Percentiles rank a stretch among this genome's conserved stretches.
Evolutionary conservation across 495 filamentous ascomycete species (phyloP).

Genomic region (Trichoderma virens): DNA sequence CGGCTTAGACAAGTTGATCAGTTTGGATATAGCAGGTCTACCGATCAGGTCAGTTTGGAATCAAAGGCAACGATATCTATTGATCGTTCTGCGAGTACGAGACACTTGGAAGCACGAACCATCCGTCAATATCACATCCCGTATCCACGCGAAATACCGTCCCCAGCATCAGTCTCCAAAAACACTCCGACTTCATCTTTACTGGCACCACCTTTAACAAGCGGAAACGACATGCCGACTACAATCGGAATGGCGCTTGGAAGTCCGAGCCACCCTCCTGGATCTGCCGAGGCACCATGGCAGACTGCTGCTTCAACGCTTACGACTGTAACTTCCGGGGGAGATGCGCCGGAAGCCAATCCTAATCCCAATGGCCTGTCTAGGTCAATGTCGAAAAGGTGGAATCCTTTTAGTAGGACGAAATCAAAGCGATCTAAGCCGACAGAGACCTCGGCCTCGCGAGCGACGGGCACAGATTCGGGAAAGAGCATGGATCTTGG

Average conservation of each 20-base stretch:
- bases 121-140: conserved; percentile 25
- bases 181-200: not conserved
- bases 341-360: conserved; percentile 1
- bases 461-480: not conserved
- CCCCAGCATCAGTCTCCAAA: conserved; percentile 35
- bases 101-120: conserved; percentile 10
- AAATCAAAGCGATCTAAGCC: not conserved
- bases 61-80: not conserved
- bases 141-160: conserved; percentile 29
- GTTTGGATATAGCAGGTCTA: conserved; percentile 2
- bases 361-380: not conserved
- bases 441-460: not conserved
- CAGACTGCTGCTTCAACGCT: conserved; percentile 19
- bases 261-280: conserved; percentile 29
- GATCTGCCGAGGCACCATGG: not conserved
- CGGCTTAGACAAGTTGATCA: conserved; percentile 4
- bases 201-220: not conserved
- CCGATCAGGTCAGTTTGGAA: not conserved
- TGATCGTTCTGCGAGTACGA: not conserved
- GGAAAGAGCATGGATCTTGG: not conserved
- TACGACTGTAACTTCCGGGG: conserved; percentile 8
- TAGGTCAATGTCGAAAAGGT: conserved; percentile 2
- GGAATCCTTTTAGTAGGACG: conserved; percentile 2
- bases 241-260: conserved; percentile 53
- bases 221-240: not conserved